Conservation (phyloP, 2,329 filamentous ascomycete genomes). For the Ceratocystis lukuohia region DNA sequence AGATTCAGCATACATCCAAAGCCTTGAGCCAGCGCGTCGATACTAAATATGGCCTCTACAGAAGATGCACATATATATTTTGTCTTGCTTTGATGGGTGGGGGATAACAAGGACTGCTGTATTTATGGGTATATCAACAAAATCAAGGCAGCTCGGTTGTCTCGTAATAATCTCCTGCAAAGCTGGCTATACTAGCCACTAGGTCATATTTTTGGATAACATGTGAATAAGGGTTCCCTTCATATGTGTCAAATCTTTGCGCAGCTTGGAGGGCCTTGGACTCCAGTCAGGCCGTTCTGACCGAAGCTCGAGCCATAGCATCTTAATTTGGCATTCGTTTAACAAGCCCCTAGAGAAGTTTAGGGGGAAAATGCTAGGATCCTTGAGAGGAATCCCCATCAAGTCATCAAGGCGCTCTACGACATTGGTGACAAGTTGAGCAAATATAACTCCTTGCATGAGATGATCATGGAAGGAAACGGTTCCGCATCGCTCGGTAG, state of each 20-base stretch:
- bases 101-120: too few species aligned
- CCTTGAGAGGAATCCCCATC: conserved; percentile 22
- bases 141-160: too few species aligned
- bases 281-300: conserved; percentile 12
- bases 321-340: conserved; percentile 8
- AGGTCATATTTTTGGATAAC: background rate
- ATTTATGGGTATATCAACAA: too few species aligned
- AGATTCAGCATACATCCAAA: too few species aligned
- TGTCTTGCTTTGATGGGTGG: too few species aligned
- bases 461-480: conserved; percentile 23
- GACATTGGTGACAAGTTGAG: conserved; percentile 23
- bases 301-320: conserved; percentile 14
- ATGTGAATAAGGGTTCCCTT: background rate
- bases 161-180: too few species aligned
- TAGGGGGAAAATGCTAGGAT: background rate
- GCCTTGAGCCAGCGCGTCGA: too few species aligned
- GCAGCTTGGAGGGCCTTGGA: conserved; percentile 9
- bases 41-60: too few species aligned
- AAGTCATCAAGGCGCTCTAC: conserved; percentile 24
- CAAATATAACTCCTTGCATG: conserved; percentile 24
- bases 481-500: conserved; percentile 23
- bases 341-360: conserved; percentile 1
- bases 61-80: too few species aligned
- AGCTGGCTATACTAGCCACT: too few species aligned
- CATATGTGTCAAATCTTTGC: background rate